A percentile compares a stretch with the other conserved stretches of the same genome.
Conservation (phyloP, 75 land plant genomes). For the Cupressus sempervirens region DNA sequence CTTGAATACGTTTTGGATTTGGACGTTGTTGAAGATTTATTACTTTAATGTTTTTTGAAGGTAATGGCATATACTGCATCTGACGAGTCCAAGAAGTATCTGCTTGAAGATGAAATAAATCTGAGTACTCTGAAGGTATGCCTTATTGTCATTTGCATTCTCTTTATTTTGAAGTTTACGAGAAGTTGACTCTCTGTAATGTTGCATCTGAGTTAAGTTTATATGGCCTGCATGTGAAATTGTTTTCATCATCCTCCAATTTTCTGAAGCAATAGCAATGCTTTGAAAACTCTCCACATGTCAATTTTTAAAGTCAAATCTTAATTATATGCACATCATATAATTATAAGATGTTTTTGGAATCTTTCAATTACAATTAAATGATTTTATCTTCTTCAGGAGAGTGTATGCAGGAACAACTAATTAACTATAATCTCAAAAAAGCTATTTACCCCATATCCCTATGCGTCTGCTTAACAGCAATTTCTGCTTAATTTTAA, state of each 20-base stretch:
- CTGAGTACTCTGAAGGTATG: slow-evolving; percentile 71
- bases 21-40: neutral
- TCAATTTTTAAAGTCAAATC: neutral
- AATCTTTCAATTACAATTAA: neutral
- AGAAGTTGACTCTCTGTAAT: neutral
- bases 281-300: neutral
- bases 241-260: neutral
- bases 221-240: neutral
- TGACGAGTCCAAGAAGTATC: slow-evolving; percentile 63
- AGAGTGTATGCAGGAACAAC: neutral
- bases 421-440: neutral
- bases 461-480: too few species aligned
- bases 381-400: neutral
- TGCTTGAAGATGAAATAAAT: slow-evolving; percentile 65
- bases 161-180: neutral
- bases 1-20: neutral
- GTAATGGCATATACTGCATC: slow-evolving; percentile 57
- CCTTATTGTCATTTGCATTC: neutral
- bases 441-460: neutral
- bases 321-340: neutral
- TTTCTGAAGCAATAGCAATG: neutral
- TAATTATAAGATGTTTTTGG: neutral
- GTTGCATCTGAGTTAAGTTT: neutral
- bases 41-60: slow-evolving; percentile 11
- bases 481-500: too few species aligned